Evolutionary conservation across 176 grass and related monocot species (phyloP).

Genomic region (Rhynchospora tenuis): DNA sequence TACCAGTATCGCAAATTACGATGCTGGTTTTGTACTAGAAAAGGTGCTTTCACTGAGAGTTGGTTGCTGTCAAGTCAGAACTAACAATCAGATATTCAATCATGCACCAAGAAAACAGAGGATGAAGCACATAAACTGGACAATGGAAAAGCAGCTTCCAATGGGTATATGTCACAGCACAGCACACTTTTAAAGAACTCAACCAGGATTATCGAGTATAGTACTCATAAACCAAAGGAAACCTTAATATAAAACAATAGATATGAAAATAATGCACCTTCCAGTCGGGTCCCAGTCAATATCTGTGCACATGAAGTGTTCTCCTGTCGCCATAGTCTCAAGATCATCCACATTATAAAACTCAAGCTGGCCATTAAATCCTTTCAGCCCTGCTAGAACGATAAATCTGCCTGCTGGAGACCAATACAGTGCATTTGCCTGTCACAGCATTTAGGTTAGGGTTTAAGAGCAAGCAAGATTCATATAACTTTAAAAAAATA

Average conservation of each 20-base stretch:
- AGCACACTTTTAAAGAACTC: neutral
- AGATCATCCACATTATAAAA: constrained; percentile 97
- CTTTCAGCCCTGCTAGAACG: constrained; percentile 85
- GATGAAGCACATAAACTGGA: neutral
- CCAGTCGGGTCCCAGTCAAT: constrained; percentile 95
- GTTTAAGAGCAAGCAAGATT: neutral
- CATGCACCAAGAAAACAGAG: too few species aligned
- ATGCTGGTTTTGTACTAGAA: neutral
- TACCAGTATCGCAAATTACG: neutral
- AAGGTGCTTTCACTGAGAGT: neutral
- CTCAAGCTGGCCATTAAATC: constrained; percentile 89
- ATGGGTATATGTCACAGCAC: neutral
- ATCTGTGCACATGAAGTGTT: constrained; percentile 96
- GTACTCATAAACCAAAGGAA: neutral
- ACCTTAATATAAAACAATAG: neutral
- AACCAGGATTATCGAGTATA: neutral
- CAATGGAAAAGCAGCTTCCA: neutral
- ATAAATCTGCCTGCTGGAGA: constrained; percentile 77
- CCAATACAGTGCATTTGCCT: constrained; percentile 81
- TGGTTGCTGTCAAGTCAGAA: neutral
- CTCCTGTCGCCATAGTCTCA: constrained; percentile 88
- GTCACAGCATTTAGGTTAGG: neutral
- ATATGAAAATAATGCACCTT: constrained; percentile 38
- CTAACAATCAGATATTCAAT: neutral
- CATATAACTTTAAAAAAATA: neutral